A percentile compares a stretch with the other conserved stretches of the same genome.
phyloP scores from a whole-genome alignment of 2,329 filamentous ascomycete genomes.

The Eurotiales sp. region DNA sequence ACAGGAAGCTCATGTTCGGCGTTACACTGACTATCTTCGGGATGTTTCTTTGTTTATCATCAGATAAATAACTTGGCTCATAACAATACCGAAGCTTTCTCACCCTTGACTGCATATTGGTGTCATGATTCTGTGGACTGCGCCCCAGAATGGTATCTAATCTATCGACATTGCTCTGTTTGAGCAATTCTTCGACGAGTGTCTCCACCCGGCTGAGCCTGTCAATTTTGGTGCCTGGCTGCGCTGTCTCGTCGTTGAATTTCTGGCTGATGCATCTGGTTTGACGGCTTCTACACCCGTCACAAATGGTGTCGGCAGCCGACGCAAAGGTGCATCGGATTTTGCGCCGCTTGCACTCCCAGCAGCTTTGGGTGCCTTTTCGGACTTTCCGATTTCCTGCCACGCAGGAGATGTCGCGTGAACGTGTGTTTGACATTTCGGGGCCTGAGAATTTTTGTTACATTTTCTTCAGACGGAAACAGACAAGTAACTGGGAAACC shows the following conservation, averaged over 20 bases:
- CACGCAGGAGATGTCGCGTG: not conserved
- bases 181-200: conserved; percentile 1
- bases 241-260: conserved; percentile 33
- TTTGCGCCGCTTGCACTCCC: conserved; percentile 13
- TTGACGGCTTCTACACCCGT: conserved; percentile 18
- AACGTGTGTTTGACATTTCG: not conserved
- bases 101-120: not conserved
- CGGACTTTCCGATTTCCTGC: conserved; percentile 10
- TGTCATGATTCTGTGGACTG: not conserved
- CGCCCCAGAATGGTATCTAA: not conserved
- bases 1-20: not conserved
- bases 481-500: no score
- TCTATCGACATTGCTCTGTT: not conserved
- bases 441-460: no score
- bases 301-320: conserved; percentile 13
- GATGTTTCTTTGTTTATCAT: not conserved
- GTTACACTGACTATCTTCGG: not conserved
- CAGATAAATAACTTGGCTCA: not conserved
- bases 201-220: conserved; percentile 3
- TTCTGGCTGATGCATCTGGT: conserved; percentile 48
- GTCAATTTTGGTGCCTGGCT: not conserved
- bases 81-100: not conserved
- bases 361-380: conserved; percentile 13
- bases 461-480: not conserved
- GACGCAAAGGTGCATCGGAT: conserved; percentile 4